These are phyloP conservation scores for Parathielavia hyrcaniae DNA, from an alignment of 495 filamentous ascomycete genomes.

Conservation along the genomic window DNA sequence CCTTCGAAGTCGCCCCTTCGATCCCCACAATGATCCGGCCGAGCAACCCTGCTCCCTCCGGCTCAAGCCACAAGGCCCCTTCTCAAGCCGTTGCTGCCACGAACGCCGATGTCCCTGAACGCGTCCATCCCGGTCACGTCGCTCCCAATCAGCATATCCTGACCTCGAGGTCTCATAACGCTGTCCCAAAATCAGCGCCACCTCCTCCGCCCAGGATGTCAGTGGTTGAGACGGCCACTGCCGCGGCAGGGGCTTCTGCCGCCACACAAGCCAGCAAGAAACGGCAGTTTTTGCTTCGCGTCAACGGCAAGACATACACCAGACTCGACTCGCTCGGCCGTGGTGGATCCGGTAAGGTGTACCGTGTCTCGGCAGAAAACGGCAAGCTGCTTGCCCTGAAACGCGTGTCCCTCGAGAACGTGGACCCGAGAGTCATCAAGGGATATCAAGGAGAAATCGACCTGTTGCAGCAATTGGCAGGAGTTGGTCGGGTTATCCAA, in stretches of 20 bases:
- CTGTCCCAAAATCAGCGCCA: conserved; percentile 71
- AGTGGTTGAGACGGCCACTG: conserved; percentile 82
- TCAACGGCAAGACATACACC: conserved; percentile 88
- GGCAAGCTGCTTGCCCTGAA: conserved; percentile 92
- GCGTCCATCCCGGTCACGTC: conserved; percentile 15
- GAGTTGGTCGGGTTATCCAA: conserved; percentile 81
- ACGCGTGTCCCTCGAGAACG: conserved; percentile 80
- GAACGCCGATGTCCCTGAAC: conserved; percentile 27
- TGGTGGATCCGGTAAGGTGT: conserved; percentile 88
- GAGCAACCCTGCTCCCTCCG: conserved; percentile 33
- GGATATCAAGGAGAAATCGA: conserved; percentile 98
- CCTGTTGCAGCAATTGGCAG: conserved; percentile 70
- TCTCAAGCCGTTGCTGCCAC: conserved; percentile 48
- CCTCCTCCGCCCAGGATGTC: conserved; percentile 92
- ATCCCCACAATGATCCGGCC: neutral
- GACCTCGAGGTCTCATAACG: conserved; percentile 68
- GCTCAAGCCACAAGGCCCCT: conserved; percentile 53
- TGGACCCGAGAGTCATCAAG: conserved; percentile 72
- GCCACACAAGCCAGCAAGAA: conserved; percentile 61
- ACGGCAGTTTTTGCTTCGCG: conserved; percentile 69
- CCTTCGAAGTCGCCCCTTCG: conserved; percentile 18
- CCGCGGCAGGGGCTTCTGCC: conserved; percentile 70
- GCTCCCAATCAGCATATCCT: conserved; percentile 66
- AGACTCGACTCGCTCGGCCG: conserved; percentile 84
- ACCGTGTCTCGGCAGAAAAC: conserved; percentile 94